Evolutionary conservation across 2,329 filamentous ascomycete species (phyloP), one percentile per base, ranked within the genome.

Genomic region (Cladosporium sphaerospermum): DNA sequence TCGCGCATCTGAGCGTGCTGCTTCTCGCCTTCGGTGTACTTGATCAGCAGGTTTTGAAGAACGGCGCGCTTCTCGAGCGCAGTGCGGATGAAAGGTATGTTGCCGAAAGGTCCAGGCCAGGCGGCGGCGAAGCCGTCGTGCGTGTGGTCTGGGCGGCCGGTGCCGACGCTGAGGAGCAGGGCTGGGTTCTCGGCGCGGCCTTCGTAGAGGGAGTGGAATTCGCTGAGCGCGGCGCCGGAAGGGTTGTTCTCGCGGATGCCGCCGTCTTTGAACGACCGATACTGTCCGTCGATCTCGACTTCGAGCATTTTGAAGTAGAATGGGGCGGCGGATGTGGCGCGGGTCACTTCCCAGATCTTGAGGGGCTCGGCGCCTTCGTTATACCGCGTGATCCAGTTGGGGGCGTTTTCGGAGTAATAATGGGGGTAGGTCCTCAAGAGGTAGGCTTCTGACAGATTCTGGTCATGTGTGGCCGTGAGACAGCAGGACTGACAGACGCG

Each of bases 221-320:
- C 75, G 52, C 64, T 71, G 49, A 74, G 70, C 0, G 75, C 75
- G 7, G 75, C 73, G 43, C 73, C 74, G 11, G 68, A 69, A 3
- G 75, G 75, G 43, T 77, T 78, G 65, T 78, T 77, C 51, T 77
- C 75, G 34, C 74, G 70, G 41, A 77, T 77, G 18, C 75, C 75
- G 31, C 75, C 75, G 53, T 77, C 75, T 61, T 77, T 77, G 68
- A 76, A 77, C 9, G 68, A 69, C 44, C 61, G 62, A 45, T 65
- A 62, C 40, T 67, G 66, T 18, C 68, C 68, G n/a, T 67, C 66
- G 33, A 76, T 62, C 31, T 75, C 70, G 5, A 73, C 71, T 52
- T 71, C 67, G 9, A 78, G 67, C 67, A 75, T 73, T 43, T 76
- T 70, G 63, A 78, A 77, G 62, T 75, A 77, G 60, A 77, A 77